Percentiles rank a stretch among this genome's conserved stretches.
Conservation (phyloP, 768 basidiomycete species). For the Leucocoprinus birnbaumii region DNA sequence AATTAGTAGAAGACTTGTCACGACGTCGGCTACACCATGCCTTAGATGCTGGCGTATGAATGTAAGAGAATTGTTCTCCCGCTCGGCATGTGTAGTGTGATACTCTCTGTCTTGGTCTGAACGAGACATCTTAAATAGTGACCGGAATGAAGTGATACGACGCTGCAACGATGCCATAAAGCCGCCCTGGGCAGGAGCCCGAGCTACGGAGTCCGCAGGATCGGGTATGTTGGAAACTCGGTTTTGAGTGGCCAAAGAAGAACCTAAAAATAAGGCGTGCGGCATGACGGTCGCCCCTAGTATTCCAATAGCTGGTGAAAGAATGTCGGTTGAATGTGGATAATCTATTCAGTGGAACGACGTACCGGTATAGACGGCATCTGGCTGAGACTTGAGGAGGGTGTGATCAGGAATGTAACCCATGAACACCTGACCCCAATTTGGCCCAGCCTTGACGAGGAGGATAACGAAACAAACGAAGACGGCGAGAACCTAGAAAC, state of each 20-base stretch:
- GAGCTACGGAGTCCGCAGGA: background rate
- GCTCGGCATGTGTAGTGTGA: constrained; percentile 38
- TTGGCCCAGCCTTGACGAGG: constrained; percentile 56
- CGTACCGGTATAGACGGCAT: constrained; percentile 53
- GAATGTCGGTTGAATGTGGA: constrained; percentile 1
- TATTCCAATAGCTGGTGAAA: constrained; percentile 49
- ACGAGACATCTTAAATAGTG: constrained; percentile 24
- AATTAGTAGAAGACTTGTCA: constrained; percentile 57
- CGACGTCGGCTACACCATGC: constrained; percentile 56
- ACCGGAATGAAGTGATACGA: constrained; percentile 17
- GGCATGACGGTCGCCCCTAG: constrained; percentile 80
- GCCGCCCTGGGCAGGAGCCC: background rate
- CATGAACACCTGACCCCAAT: constrained; percentile 64
- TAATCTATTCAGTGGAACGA: constrained; percentile 11
- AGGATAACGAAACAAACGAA: constrained; percentile 68
- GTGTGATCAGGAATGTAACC: constrained; percentile 65
- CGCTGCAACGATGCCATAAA: constrained; percentile 15
- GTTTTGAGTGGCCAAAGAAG: constrained; percentile 32
- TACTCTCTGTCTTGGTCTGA: constrained; percentile 30
- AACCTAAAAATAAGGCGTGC: constrained; percentile 48
- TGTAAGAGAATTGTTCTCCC: constrained; percentile 41
- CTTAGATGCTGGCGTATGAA: constrained; percentile 54
- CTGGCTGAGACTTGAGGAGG: constrained; percentile 41
- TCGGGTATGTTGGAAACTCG: constrained; percentile 25
- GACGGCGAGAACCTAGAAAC: constrained; percentile 48